Evolutionary conservation across 2,329 filamentous ascomycete species (phyloP).

Genomic region (Arthroderma sp.): DNA sequence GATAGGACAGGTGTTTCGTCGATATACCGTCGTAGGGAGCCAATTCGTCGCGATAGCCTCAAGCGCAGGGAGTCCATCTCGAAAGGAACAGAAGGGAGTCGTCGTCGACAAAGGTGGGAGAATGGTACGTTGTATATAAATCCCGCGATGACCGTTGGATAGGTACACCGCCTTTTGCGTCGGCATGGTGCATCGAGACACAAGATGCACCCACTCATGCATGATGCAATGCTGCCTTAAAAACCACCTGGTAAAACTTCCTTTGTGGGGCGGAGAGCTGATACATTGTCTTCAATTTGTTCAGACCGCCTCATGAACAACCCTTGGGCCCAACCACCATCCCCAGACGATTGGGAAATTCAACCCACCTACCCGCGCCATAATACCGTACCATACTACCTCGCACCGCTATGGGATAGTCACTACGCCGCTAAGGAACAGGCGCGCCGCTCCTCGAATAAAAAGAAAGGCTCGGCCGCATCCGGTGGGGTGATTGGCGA

Average conservation of each 20-base stretch:
- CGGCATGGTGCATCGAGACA: background rate
- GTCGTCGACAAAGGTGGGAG: conserved; percentile 82
- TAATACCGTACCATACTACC: conserved; percentile 66
- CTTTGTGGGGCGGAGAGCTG: background rate
- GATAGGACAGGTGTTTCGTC: conserved; percentile 8
- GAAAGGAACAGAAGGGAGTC: conserved; percentile 81
- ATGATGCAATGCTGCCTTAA: background rate
- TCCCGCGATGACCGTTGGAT: background rate
- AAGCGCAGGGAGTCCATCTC: conserved; percentile 61
- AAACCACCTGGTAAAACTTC: background rate
- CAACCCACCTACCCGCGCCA: conserved; percentile 68
- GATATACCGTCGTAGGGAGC: conserved; percentile 27
- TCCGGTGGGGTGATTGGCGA: conserved; percentile 26
- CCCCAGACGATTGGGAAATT: conserved; percentile 69
- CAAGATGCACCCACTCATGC: too few relatives aligned
- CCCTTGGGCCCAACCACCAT: conserved; percentile 71
- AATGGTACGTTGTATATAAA: conserved; percentile 51
- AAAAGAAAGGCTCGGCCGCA: conserved; percentile 14
- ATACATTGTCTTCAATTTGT: background rate
- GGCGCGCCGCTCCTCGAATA: conserved; percentile 15
- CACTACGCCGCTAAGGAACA: conserved; percentile 33
- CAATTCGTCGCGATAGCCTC: conserved; percentile 32
- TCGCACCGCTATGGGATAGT: conserved; percentile 74
- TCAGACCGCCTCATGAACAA: conserved; percentile 75
- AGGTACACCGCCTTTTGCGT: background rate